Evolutionary conservation across 169 alveolate species (phyloP), one percentile per base, ranked within the genome.

Genomic region (Babesia ovata): DNA sequence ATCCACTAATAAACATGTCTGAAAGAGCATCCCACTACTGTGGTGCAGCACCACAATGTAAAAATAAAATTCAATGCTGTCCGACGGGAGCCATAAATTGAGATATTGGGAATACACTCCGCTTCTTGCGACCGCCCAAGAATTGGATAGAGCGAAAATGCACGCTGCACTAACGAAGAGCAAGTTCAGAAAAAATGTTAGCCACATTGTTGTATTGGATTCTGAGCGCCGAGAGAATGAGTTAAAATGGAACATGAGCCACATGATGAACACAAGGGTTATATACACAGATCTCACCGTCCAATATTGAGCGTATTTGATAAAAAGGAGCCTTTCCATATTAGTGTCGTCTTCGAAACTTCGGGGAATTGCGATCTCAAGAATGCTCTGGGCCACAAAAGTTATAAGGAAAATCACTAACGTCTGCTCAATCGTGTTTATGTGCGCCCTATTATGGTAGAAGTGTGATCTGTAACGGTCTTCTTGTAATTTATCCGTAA

Each of bases 401-500:
- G 94, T 87, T 46, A 92, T 79, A 14, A 93, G 83, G 65, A 93
- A 93, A 21, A 94, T 92, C 45, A 91, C 91, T 53, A 94, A 71
- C 7, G 96, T 92, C 73, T 93, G 94, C 71, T 94, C 97, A 29
- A 91, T 93, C 14, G 95, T 87, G 63, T 91, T 87, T 29, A 93
- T 73, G 45, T 93, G 94, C 13, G 95, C 75, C 29, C 88, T 79
- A 66, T 92, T 91, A 65, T 93, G 88, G 87, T 93, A 94, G 72
- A 92, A 94, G 71, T 92, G 88, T 10, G 90, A 61, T 62, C 95
- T 72, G 79, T 93, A 94, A 57, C 91, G 90, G 44, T 92, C 96
- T 81, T 94, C 97, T 63, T 89, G 86, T 46, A 85, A 70, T 75
- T 88, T 93, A 70, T 94, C 96, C 52, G 76, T 87, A 72, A 94